These are phyloP conservation scores for Peronosclerospora sorghi DNA, from an alignment of 352 stramenopile species.

Conservation along the genomic window DNA sequence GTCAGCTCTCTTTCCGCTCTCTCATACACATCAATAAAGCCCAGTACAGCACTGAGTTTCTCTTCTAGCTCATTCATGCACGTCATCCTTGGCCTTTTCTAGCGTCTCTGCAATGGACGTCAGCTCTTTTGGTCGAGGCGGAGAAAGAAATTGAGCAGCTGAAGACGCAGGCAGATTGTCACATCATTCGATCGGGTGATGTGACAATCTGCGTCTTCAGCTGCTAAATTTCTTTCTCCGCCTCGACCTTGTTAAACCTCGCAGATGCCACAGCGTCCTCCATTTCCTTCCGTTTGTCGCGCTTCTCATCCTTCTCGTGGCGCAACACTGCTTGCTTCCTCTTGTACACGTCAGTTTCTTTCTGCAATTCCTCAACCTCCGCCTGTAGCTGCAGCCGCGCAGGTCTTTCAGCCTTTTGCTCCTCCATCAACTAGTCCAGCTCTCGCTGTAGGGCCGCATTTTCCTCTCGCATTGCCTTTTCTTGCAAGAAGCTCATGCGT, in stretches of 20 bases:
- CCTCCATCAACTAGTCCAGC: constrained; percentile 43
- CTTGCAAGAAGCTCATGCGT: constrained; percentile 28
- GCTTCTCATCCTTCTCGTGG: constrained; percentile 74
- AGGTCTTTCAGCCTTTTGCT: constrained; percentile 44
- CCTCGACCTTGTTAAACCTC: constrained; percentile 78
- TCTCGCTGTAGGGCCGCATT: constrained; percentile 48
- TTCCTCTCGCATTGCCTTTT: constrained; percentile 45
- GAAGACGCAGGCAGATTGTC: constrained; percentile 70
- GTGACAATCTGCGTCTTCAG: constrained; percentile 84
- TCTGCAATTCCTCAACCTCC: constrained; percentile 78
- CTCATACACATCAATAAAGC: constrained; percentile 56
- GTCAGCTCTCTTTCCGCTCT: constrained; percentile 55
- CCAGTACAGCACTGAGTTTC: constrained; percentile 37
- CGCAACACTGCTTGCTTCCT: constrained; percentile 80
- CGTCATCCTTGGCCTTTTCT: constrained; percentile 54
- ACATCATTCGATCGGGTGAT: constrained; percentile 86
- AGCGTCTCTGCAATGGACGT: constrained; percentile 41
- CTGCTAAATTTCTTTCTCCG: constrained; percentile 62
- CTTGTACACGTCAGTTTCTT: constrained; percentile 86
- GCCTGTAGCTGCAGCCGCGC: constrained; percentile 49
- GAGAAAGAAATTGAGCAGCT: constrained; percentile 75
- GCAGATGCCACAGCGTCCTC: constrained; percentile 62
- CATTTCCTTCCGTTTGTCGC: constrained; percentile 64
- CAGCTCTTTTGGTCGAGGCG: constrained; percentile 67
- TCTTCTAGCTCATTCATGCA: constrained; percentile 45